These are phyloP conservation scores for Batkoa obscura DNA, from an alignment of 371 early-diverging fungal species.

Conservation along the genomic window DNA sequence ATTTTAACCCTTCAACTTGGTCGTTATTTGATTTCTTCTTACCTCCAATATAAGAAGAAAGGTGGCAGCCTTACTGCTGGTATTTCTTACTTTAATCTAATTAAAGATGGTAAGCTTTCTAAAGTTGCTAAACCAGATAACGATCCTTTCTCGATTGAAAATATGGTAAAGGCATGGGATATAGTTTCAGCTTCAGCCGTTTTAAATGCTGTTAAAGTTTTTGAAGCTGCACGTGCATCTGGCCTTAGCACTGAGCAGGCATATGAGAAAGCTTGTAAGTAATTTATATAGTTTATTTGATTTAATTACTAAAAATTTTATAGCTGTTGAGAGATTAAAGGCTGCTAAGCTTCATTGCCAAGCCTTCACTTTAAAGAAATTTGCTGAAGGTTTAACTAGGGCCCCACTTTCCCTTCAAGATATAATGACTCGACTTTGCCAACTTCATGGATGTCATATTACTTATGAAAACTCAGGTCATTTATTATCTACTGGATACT, in stretches of 20 bases:
- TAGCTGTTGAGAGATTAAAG: neutral
- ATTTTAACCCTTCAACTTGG: conserved; percentile 59
- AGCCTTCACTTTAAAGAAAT: neutral
- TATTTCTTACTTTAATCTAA: neutral
- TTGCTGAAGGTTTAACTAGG: neutral
- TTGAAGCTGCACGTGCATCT: conserved; percentile 20
- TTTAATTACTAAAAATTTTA: no score
- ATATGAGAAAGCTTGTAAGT: conserved; percentile 3
- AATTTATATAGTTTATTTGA: conserved; percentile 16
- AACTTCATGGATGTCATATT: conserved; percentile 35
- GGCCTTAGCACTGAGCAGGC: conserved; percentile 12
- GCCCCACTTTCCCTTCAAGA: conserved; percentile 14
- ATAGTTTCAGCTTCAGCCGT: conserved; percentile 43
- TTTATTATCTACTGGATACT: conserved; percentile 29
- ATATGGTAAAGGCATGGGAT: conserved; percentile 25
- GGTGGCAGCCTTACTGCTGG: neutral
- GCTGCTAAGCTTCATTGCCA: conserved; percentile 6
- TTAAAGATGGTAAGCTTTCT: conserved; percentile 14
- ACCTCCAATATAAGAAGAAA: neutral
- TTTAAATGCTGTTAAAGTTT: conserved; percentile 35
- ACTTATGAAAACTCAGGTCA: conserved; percentile 44
- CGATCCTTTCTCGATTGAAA: conserved; percentile 25
- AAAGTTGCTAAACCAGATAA: conserved; percentile 19
- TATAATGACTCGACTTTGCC: conserved; percentile 22
- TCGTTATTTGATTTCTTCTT: conserved; percentile 27